Percentiles rank a stretch among this genome's conserved stretches.
Evolutionary conservation across 768 basidiomycete genomes (phyloP).

Genomic region (Suillus spraguei): DNA sequence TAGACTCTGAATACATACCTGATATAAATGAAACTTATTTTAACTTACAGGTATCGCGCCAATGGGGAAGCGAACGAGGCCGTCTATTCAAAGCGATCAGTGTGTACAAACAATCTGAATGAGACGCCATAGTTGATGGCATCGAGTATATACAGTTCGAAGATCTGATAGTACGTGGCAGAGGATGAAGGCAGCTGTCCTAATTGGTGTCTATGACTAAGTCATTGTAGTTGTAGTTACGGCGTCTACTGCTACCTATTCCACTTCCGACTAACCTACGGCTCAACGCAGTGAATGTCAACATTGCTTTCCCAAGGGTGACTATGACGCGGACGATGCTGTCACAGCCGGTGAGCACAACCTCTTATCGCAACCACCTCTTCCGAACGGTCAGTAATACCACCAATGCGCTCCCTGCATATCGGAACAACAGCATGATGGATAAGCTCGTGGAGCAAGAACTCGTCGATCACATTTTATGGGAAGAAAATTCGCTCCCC

Average conservation of each 20-base stretch:
- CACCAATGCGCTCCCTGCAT: not conserved
- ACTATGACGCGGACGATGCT: no score
- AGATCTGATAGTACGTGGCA: no score
- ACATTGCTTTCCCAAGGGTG: no score
- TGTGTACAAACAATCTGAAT: not conserved
- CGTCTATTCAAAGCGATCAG: not conserved
- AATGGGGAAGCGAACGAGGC: not conserved
- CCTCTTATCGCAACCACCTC: not conserved
- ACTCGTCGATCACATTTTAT: not conserved
- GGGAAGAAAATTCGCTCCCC: not conserved
- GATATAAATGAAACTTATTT: not conserved
- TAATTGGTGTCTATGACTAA: not conserved
- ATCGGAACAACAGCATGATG: not conserved
- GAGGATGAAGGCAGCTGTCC: no score
- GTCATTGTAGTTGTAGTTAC: no score
- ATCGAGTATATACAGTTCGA: no score
- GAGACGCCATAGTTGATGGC: not conserved
- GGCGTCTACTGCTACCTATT: no score
- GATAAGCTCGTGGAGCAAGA: not conserved
- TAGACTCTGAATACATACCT: not conserved
- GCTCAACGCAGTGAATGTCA: no score
- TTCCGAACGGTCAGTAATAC: not conserved
- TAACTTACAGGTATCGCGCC: not conserved
- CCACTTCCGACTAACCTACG: no score
- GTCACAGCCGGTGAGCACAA: not conserved